Base-by-base conservation (phyloP, 495 filamentous ascomycete species). In the Podospora bellae-mahoneyi region DNA sequence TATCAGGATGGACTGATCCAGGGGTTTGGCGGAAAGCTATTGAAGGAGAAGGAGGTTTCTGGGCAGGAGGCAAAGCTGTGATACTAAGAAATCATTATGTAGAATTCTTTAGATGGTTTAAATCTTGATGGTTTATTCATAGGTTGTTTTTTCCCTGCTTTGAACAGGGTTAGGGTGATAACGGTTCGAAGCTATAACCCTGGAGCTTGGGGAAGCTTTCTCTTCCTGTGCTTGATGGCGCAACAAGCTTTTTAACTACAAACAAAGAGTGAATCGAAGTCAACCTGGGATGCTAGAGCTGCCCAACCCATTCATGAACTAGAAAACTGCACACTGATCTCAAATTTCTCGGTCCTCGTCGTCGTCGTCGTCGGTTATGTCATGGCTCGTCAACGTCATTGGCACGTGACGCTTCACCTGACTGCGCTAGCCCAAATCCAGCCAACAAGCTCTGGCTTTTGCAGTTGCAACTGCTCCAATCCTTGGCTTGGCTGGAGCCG, bases 1-100 rank as follows among this genome's bases (percentile, higher is more conserved):
- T 86, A 86, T 65, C 89, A 90, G 75, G 89, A 91, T 69, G 86
- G 88, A 30, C 71, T 90, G 65, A 66, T 77, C n/a, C 56, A 72
- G 64, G 69, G 65, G 13, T 62, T 58, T 27, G 58, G 66, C 62
- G 64, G 68, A 30, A 65, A 57, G 60, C 30, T 48, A 13, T 48
- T 48, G 13, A 48, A 20, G 56, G 56, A 58, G 23, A 27, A 28
- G 59, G 19, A 30, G 6, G 59, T 6, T 23, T 60, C 19, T 19
- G 27, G 69, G 64, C 64, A 74, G 69, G 66, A 30, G 73, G 13
- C 74, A 64, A 73, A 55, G 60, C 9, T 58, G 18, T 60, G 20
- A 60, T 26, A 23, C 23, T 23, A 23, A 23, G 23, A 23, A 23
- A 23, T 23, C 23, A 23, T 23, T 1, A 23, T 1, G 23, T 23